These are phyloP conservation scores for Periconia sp. DNA, from an alignment of 2,329 filamentous ascomycete species.

Conservation along the genomic window DNA sequence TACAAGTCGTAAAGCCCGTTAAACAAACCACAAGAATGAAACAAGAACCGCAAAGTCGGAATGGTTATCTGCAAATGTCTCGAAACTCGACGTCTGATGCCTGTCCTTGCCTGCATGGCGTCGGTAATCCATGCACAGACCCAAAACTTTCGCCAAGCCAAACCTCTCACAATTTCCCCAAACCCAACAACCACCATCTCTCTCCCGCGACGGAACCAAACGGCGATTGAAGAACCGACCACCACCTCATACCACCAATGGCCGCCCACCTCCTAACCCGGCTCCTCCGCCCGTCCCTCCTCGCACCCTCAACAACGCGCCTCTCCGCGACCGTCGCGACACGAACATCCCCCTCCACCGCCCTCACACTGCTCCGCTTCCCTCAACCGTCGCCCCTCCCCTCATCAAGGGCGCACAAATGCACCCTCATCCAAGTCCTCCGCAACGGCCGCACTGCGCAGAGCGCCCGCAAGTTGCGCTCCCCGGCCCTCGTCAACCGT, in stretches of 20 bases:
- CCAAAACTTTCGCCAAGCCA: too few species aligned
- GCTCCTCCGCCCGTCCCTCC: conserved; percentile 39
- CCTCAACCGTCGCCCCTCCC: conserved; percentile 32
- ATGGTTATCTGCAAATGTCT: too few species aligned
- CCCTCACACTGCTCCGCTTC: conserved; percentile 21
- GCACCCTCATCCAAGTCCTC: conserved; percentile 54
- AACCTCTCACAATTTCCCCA: too few species aligned
- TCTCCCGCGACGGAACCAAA: too few species aligned
- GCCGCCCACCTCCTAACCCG: conserved; percentile 42
- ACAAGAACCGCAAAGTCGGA: too few species aligned
- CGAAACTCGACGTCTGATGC: too few species aligned
- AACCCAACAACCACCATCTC: too few species aligned
- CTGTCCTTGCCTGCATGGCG: too few species aligned
- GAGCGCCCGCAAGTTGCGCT: conserved; percentile 80
- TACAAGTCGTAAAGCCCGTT: too few species aligned
- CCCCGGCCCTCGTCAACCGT: conserved; percentile 75
- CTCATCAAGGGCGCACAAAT: conserved; percentile 40
- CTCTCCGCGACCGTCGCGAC: conserved; percentile 16
- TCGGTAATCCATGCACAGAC: too few species aligned
- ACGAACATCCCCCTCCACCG: conserved; percentile 19
- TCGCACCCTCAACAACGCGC: conserved; percentile 8
- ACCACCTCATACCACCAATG: conserved; percentile 31
- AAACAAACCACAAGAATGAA: too few species aligned
- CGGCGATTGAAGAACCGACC: too few species aligned
- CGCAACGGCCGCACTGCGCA: conserved; percentile 78